Percentiles rank a stretch among this genome's conserved stretches.
These are phyloP conservation scores for Amanita phalloides DNA, from an alignment of 768 basidiomycete genomes.

Conservation along the genomic window DNA sequence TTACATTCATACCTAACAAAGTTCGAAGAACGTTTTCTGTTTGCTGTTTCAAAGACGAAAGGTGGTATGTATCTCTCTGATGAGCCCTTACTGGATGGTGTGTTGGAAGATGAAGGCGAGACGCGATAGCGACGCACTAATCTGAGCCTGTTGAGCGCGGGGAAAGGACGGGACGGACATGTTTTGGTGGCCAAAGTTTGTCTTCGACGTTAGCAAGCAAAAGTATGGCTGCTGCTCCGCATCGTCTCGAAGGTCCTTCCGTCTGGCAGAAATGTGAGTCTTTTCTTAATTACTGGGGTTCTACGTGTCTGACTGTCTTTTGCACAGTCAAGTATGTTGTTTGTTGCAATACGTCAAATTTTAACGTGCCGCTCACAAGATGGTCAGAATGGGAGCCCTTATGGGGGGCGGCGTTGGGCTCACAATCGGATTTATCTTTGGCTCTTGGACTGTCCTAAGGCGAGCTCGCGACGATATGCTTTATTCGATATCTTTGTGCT, in stretches of 20 bases:
- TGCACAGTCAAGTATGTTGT: constrained; percentile 44
- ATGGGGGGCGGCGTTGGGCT: constrained; percentile 93
- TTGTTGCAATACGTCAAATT: background rate
- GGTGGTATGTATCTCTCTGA: constrained; percentile 74
- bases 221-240: constrained; percentile 17
- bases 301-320: constrained; percentile 7
- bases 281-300: constrained; percentile 8
- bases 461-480: constrained; percentile 22
- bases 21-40: constrained; percentile 63
- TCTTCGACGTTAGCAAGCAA: constrained; percentile 6
- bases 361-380: constrained; percentile 8
- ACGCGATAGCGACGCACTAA: constrained; percentile 42
- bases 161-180: constrained; percentile 45
- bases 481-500: background rate
- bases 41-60: constrained; percentile 66
- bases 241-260: constrained; percentile 42
- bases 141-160: constrained; percentile 75
- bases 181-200: constrained; percentile 5
- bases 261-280: constrained; percentile 67
- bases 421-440: constrained; percentile 96
- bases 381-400: constrained; percentile 70
- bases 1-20: constrained; percentile 52
- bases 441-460: constrained; percentile 87
- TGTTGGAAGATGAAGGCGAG: constrained; percentile 4
- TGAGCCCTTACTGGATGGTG: constrained; percentile 61